Evolutionary conservation across 2,329 filamentous ascomycete genomes (phyloP).

Genomic region (Shiraia bambusicola): DNA sequence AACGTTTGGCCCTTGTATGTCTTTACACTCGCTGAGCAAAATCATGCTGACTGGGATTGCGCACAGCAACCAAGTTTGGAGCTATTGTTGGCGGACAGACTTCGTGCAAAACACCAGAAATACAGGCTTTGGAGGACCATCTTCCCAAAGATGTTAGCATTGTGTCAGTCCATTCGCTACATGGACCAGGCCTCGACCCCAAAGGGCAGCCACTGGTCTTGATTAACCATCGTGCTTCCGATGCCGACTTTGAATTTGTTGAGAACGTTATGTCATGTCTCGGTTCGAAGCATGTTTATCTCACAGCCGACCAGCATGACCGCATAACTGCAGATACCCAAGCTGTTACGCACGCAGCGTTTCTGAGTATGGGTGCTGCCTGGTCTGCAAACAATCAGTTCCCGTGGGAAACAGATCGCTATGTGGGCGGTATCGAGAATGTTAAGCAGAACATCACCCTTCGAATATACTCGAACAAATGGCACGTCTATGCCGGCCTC

Average conservation of each 20-base stretch:
- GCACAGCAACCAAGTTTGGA: slow-evolving; percentile 82
- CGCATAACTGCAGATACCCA: slow-evolving; percentile 98
- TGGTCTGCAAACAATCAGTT: slow-evolving; percentile 96
- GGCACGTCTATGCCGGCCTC: slow-evolving; percentile 97
- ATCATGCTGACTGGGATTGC: slow-evolving; percentile 8
- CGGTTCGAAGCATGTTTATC: slow-evolving; percentile 80
- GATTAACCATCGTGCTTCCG: slow-evolving; percentile 86
- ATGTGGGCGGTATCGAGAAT: slow-evolving; percentile 96
- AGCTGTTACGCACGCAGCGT: slow-evolving; percentile 95
- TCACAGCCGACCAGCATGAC: slow-evolving; percentile 86
- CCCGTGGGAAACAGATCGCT: slow-evolving; percentile 94
- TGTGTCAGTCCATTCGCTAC: slow-evolving; percentile 92
- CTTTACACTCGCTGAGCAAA: slow-evolving; percentile 5
- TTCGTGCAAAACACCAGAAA: slow-evolving; percentile 96
- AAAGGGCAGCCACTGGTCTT: slow-evolving; percentile 88
- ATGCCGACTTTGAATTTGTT: slow-evolving; percentile 74
- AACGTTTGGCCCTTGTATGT: slow-evolving; percentile 87
- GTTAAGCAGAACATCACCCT: slow-evolving; percentile 98
- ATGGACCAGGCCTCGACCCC: slow-evolving; percentile 87
- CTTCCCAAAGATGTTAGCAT: slow-evolving; percentile 89
- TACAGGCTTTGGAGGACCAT: slow-evolving; percentile 86
- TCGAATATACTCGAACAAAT: slow-evolving; percentile 97
- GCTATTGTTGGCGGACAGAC: slow-evolving; percentile 97
- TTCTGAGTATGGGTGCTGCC: slow-evolving; percentile 92
- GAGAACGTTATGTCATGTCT: slow-evolving; percentile 81